Conservation (phyloP, 108 stramenopile genomes). For the Pseudonitzschia multiseries region DNA sequence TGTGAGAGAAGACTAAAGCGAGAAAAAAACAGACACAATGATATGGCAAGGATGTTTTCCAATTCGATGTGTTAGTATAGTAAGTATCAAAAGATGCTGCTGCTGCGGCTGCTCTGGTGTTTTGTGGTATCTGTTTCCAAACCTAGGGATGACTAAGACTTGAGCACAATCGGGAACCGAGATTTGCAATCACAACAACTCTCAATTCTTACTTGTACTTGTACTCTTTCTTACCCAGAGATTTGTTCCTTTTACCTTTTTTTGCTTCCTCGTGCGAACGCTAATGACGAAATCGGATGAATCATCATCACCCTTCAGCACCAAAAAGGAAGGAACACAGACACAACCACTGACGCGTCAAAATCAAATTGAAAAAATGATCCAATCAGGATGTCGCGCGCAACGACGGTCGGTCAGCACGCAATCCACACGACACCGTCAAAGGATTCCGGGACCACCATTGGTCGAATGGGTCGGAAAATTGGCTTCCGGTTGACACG, state of each 20-base stretch:
- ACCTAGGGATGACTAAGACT: not conserved
- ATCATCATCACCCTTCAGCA: not conserved
- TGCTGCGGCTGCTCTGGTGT: not conserved
- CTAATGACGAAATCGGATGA: not conserved
- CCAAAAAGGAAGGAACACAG: not conserved
- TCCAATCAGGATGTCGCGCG: not conserved
- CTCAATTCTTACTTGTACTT: too few species aligned
- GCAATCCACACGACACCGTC: not conserved
- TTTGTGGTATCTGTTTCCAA: not conserved
- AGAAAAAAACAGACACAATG: not conserved
- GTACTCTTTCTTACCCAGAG: too few species aligned
- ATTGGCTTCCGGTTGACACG: not conserved
- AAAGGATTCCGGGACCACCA: not conserved
- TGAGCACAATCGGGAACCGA: not conserved
- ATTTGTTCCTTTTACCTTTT: too few species aligned
- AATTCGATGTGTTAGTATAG: too few species aligned
- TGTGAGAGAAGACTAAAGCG: not conserved
- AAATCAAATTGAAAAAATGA: not conserved
- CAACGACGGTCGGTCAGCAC: not conserved
- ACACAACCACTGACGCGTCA: conserved; percentile 1
- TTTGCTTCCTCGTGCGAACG: too few species aligned
- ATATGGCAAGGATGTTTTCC: too few species aligned
- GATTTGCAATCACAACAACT: not conserved
- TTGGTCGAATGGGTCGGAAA: not conserved
- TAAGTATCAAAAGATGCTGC: not conserved